A percentile compares a stretch with the other conserved stretches of the same genome.
Evolutionary conservation across 257 asterid species (phyloP).

Genomic region (Forsythia viridissima): DNA sequence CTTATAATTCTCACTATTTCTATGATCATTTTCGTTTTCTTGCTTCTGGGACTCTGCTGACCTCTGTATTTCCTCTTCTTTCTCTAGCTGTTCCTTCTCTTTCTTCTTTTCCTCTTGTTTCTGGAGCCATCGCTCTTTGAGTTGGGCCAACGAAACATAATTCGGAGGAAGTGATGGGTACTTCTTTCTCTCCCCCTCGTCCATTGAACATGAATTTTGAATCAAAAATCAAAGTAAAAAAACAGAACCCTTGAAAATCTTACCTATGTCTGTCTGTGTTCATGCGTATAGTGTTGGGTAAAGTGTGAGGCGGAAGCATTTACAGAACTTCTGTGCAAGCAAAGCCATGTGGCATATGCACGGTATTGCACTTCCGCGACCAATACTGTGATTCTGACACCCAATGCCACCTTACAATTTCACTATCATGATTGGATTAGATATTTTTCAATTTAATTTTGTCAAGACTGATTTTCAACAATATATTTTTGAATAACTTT

Average conservation of each 20-base stretch:
- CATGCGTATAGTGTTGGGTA: neutral
- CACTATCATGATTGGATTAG: too few species aligned
- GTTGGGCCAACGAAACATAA: constrained; percentile 62
- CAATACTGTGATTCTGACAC: too few species aligned
- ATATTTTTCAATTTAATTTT: too few species aligned
- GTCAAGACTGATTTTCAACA: too few species aligned
- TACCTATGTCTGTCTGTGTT: neutral
- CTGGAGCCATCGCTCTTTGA: constrained; percentile 61
- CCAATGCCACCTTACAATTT: too few species aligned
- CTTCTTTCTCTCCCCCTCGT: constrained; percentile 23
- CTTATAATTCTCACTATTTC: neutral
- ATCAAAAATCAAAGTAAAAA: neutral
- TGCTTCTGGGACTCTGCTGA: constrained; percentile 2
- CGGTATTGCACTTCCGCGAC: too few species aligned
- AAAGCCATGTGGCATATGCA: neutral
- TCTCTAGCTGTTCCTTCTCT: constrained; percentile 20
- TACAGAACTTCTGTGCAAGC: neutral
- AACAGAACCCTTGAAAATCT: neutral
- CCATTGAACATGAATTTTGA: constrained; percentile 26
- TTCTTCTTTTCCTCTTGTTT: constrained; percentile 35
- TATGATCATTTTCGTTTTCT: constrained; percentile 6
- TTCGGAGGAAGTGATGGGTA: constrained; percentile 54
- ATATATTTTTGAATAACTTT: too few species aligned
- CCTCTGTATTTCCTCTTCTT: constrained; percentile 18
- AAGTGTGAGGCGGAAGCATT: neutral